Evolutionary conservation across 345 rosid genomes (phyloP).

Genomic region (Physaria fendleri): DNA sequence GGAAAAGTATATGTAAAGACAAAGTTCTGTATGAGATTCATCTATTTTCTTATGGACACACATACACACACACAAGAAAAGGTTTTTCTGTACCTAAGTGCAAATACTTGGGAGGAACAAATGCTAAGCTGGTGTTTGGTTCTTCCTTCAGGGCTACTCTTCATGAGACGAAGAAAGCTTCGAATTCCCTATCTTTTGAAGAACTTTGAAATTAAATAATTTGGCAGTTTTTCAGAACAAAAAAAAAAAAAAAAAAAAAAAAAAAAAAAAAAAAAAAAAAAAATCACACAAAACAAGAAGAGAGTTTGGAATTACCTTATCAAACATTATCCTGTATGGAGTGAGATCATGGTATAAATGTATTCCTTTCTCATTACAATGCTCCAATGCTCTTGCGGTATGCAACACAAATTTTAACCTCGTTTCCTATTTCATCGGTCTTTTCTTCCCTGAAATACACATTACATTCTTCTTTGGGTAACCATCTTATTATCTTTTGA

Average conservation of each 20-base stretch:
- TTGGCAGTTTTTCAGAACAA: no score
- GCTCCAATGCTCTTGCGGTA: constrained; percentile 75
- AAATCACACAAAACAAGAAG: no score
- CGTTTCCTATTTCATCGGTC: constrained; percentile 96
- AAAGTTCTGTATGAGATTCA: not conserved
- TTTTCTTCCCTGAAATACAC: constrained; percentile 62
- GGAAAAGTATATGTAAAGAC: constrained; percentile 7
- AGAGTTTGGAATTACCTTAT: no score
- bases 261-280: no score
- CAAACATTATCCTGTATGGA: constrained; percentile 79
- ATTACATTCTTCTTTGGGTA: constrained; percentile 3
- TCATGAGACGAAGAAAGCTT: no score
- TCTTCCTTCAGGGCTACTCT: no score
- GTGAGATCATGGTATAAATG: constrained; percentile 85
- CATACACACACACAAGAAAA: not conserved
- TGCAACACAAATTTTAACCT: constrained; percentile 73
- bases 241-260: no score
- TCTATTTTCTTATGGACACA: not conserved
- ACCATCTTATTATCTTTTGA: no score
- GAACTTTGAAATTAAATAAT: no score
- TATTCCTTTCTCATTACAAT: constrained; percentile 65
- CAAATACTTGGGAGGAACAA: constrained; percentile 90
- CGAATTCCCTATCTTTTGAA: no score
- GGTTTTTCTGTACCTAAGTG: constrained; percentile 46
- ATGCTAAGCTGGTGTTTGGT: constrained; percentile 88